Evolutionary conservation across 1,284 basidiomycete species (phyloP), one percentile per base, ranked within the genome.

Genomic region (Heliocybe sulcata): DNA sequence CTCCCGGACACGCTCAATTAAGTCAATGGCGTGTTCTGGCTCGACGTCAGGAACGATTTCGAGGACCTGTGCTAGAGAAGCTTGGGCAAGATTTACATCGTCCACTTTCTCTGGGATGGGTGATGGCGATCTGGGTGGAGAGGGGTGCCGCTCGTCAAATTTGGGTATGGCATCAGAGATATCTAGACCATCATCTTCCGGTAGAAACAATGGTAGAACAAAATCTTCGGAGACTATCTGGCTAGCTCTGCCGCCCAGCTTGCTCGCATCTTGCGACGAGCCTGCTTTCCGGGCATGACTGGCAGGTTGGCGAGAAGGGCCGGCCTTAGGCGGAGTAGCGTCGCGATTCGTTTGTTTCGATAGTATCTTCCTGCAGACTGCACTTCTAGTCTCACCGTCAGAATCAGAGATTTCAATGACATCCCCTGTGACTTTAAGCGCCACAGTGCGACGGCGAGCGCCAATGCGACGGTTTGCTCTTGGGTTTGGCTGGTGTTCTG

Each of bases 11-110:
- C 4, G 20, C 22, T 53, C 35, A 14, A 53, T 25, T 11, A 53
- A 35, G 11, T 3, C 2, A 12, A 38, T 12, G 11, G 35, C 52
- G 25, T 42, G 38, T 23, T 33, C 22, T 45, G 52, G 52, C 14
- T 53, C 35, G 35, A 53, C 52, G 35, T 53, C 52, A 3, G 52
- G 52, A 16, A 53, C 23, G 16, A 53, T 52, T 12, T 31, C 26
- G 12, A 35, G 33, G 26, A 52, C 27, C 16, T 33, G 51, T 14
- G 51, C 23, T 11, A 31, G 51, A 20, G 4, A 22, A 16, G 19
- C 12, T 16, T 9, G 27, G 20, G 25, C 9, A 10, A 25, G 48
- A 50, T 50, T 20, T 23, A 29, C n/a, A 25, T 50, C 48, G n/a
- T 20, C 25, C n/a, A 20, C 48, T 25, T n/a, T n/a, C n/a, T 23